These are phyloP conservation scores for Talaromyces adpressus DNA, from an alignment of 495 filamentous ascomycete genomes.

Conservation along the genomic window DNA sequence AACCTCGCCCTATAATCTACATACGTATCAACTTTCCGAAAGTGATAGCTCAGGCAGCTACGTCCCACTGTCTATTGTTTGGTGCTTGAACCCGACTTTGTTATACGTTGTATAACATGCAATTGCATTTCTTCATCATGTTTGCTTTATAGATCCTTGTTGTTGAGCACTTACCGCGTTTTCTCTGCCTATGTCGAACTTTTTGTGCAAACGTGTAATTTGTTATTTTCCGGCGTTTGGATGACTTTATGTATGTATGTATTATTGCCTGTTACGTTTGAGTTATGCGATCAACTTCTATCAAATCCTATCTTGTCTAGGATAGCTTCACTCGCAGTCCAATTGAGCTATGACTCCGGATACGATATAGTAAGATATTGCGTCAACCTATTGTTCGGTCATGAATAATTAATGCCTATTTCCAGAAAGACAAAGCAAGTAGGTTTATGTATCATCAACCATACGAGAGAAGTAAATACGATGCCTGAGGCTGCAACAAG, in stretches of 20 bases:
- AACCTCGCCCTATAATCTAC: constrained; percentile 71
- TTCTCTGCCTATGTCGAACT: not conserved
- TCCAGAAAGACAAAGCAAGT: not conserved
- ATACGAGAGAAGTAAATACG: not conserved
- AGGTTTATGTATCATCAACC: not conserved
- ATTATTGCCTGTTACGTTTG: not conserved
- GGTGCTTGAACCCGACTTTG: not conserved
- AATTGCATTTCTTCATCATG: not conserved
- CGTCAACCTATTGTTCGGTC: not conserved
- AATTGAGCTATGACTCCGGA: not conserved
- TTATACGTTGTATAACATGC: not conserved
- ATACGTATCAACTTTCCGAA: not conserved
- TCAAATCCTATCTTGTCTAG: not conserved
- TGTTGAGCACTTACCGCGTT: not conserved
- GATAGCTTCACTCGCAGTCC: not conserved
- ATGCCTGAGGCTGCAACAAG: not conserved
- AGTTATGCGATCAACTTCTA: not conserved
- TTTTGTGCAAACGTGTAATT: not conserved
- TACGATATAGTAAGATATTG: not conserved
- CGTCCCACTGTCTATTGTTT: not conserved
- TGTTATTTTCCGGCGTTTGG: not conserved
- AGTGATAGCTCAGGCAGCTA: not conserved
- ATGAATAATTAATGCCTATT: not conserved
- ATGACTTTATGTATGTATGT: not conserved
- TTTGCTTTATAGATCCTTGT: not conserved